Conservation (phyloP, 495 filamentous ascomycete species). For the Monascus purpureus region DNA sequence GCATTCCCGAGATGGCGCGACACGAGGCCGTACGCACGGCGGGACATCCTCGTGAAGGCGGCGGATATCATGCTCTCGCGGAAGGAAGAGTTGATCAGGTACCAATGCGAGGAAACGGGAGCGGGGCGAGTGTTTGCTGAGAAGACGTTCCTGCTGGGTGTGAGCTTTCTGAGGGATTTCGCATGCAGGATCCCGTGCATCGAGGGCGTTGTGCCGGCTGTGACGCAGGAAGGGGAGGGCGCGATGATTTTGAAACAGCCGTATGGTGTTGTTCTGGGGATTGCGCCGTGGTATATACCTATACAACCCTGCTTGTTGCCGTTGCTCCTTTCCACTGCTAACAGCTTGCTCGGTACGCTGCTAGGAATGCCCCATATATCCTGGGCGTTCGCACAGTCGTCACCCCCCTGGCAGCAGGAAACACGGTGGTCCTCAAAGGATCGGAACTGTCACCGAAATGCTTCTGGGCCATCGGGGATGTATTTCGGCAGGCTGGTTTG, state of each 20-base stretch:
- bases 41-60: slow-evolving; percentile 58
- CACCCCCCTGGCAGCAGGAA: slow-evolving; percentile 71
- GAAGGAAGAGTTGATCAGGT: slow-evolving; percentile 46
- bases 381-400: slow-evolving; percentile 52
- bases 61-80: slow-evolving; percentile 51
- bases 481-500: slow-evolving; percentile 62
- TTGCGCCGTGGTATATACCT: slow-evolving; percentile 62
- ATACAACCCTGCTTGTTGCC: not conserved
- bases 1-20: slow-evolving; percentile 63
- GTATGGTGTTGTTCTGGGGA: slow-evolving; percentile 64
- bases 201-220: slow-evolving; percentile 45
- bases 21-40: slow-evolving; percentile 43
- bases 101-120: slow-evolving; percentile 59
- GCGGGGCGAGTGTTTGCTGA: slow-evolving; percentile 33
- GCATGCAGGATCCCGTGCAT: slow-evolving; percentile 50
- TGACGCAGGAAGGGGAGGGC: slow-evolving; percentile 36
- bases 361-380: slow-evolving; percentile 50
- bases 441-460: slow-evolving; percentile 63
- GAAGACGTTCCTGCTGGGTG: slow-evolving; percentile 50
- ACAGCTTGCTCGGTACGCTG: too few species aligned
- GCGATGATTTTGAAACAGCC: slow-evolving; percentile 70
- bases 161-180: slow-evolving; percentile 52
- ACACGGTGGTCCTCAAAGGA: slow-evolving; percentile 64
- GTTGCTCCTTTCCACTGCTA: too few species aligned
- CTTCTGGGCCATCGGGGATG: slow-evolving; percentile 56